Conservation (phyloP, 768 basidiomycete genomes). For the Dioszegia hungarica region DNA sequence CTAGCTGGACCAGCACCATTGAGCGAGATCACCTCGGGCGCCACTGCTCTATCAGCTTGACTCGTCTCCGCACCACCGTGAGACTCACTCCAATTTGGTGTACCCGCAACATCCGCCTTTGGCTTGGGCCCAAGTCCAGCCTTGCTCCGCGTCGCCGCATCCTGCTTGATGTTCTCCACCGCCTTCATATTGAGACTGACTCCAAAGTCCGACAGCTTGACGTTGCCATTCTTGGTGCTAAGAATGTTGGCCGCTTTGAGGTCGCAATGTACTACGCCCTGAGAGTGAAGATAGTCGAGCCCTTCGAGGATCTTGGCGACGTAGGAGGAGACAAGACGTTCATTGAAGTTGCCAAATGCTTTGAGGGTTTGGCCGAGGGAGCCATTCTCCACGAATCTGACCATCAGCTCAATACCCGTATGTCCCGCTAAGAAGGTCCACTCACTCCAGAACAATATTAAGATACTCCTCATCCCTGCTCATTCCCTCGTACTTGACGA, state of each 20-base stretch:
- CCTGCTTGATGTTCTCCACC: constrained; percentile 64
- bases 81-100: constrained; percentile 83
- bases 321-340: constrained; percentile 83
- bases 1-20: constrained; percentile 67
- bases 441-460: constrained; percentile 91
- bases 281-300: constrained; percentile 81
- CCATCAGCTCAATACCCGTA: constrained; percentile 14
- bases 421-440: constrained; percentile 8
- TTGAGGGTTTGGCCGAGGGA: constrained; percentile 88
- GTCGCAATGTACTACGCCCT: constrained; percentile 81
- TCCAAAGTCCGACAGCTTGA: constrained; percentile 95
- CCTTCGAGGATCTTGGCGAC: constrained; percentile 96
- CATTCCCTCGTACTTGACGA: constrained; percentile 98
- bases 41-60: constrained; percentile 55
- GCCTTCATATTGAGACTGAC: constrained; percentile 93
- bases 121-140: constrained; percentile 8
- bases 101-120: constrained; percentile 64
- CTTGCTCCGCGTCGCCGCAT: constrained; percentile 49
- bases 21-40: constrained; percentile 93
- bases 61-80: background rate
- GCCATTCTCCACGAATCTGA: constrained; percentile 91
- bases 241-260: constrained; percentile 98
- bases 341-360: constrained; percentile 89
- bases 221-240: constrained; percentile 95
- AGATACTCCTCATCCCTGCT: constrained; percentile 78